Conservation (phyloP, 2,329 filamentous ascomycete genomes). For the Cladosporium sp. region DNA sequence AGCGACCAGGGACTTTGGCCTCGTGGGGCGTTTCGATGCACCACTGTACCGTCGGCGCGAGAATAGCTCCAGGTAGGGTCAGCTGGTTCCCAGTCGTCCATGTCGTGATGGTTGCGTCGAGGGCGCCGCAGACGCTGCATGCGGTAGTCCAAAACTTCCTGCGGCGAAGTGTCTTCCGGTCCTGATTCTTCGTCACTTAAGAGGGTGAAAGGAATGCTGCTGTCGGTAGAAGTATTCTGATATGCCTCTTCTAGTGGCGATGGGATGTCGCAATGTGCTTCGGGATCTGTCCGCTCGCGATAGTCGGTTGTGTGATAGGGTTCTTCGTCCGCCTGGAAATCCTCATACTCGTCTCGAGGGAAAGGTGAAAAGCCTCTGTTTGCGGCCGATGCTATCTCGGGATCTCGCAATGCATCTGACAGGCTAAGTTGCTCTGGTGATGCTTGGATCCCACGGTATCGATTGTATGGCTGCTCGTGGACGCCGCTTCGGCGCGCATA, state of each 20-base stretch:
- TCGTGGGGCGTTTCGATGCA: not conserved
- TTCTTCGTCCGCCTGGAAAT: constrained; percentile 16
- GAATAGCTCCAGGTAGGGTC: not conserved
- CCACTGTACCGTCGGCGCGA: not conserved
- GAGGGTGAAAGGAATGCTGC: constrained; percentile 22
- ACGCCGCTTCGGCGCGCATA: constrained; percentile 17
- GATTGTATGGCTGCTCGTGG: constrained; percentile 24
- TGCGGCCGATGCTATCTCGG: constrained; percentile 23
- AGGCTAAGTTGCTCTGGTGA: constrained; percentile 28
- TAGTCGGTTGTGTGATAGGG: constrained; percentile 20
- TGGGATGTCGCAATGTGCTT: constrained; percentile 26
- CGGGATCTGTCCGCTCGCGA: constrained; percentile 18
- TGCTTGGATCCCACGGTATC: constrained; percentile 16
- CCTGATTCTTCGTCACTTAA: constrained; percentile 29
- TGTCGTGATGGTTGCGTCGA: constrained; percentile 23
- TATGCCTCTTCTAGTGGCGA: constrained; percentile 16
- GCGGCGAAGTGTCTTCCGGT: constrained; percentile 28
- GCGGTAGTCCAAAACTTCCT: constrained; percentile 31
- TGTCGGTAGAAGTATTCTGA: constrained; percentile 15
- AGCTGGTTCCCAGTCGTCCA: constrained; percentile 21
- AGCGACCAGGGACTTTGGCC: not conserved
- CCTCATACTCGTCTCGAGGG: constrained; percentile 12
- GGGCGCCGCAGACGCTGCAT: constrained; percentile 26
- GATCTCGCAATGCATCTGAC: constrained; percentile 29
- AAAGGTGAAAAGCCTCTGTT: constrained; percentile 5